Conservation (phyloP, 73 alveolate species). For the Paramecium primaurelia region DNA sequence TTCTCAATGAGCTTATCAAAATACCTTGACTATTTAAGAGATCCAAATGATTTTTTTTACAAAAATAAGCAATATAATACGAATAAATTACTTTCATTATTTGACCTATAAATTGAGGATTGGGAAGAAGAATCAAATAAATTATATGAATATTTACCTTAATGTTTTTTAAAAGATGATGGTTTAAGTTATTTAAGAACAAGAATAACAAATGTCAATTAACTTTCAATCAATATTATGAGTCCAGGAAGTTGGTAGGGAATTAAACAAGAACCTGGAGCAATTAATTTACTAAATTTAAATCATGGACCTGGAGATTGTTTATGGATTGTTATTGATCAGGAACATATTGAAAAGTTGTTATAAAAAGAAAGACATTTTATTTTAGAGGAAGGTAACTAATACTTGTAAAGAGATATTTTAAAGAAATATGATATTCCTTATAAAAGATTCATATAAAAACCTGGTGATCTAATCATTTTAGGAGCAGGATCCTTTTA, state of each 20-base stretch:
- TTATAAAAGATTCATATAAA: background rate
- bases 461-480: background rate
- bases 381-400: background rate
- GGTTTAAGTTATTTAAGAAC: background rate
- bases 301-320: conserved; percentile 19
- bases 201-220: background rate
- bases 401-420: background rate
- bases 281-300: background rate
- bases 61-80: background rate
- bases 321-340: background rate
- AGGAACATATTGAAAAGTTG: background rate
- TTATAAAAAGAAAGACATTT: background rate
- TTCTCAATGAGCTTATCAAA: background rate
- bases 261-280: background rate
- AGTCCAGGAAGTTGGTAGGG: background rate
- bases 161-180: background rate
- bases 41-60: background rate
- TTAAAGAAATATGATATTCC: background rate
- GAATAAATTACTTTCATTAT: background rate
- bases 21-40: background rate
- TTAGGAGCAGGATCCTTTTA: background rate
- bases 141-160: background rate
- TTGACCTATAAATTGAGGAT: background rate
- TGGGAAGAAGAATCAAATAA: background rate
- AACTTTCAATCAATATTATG: background rate